Conservation (phyloP, 208 protist genomes). For the Wallacemonas sp. region DNA sequence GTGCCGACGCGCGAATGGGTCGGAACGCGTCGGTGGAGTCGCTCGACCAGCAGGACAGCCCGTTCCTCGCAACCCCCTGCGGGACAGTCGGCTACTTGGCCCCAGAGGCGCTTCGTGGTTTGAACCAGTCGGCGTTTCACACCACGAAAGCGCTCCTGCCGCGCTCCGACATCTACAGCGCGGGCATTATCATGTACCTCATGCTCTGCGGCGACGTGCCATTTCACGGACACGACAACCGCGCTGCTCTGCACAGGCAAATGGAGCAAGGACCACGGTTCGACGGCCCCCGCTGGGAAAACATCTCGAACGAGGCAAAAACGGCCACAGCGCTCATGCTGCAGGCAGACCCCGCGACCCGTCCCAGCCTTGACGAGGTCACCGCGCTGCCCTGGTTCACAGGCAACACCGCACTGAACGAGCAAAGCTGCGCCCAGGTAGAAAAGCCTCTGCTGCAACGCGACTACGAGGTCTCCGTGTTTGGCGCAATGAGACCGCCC, state of each 20-base stretch:
- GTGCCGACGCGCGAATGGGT: not conserved
- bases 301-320: slow-evolving; percentile 54
- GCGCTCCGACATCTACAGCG: slow-evolving; percentile 74
- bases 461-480: slow-evolving; percentile 53
- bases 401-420: not conserved
- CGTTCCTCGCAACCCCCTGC: slow-evolving; percentile 82
- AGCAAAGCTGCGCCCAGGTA: slow-evolving; percentile 25
- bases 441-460: slow-evolving; percentile 47
- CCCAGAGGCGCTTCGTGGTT: slow-evolving; percentile 78
- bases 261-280: slow-evolving; percentile 77
- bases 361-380: slow-evolving; percentile 56
- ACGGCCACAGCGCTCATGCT: slow-evolving; percentile 53
- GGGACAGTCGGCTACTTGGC: slow-evolving; percentile 86
- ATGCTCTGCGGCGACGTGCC: slow-evolving; percentile 81
- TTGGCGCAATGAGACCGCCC: slow-evolving; percentile 62
- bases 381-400: slow-evolving; percentile 68
- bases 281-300: slow-evolving; percentile 51
- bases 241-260: slow-evolving; percentile 52
- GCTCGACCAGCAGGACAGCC: slow-evolving; percentile 52
- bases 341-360: slow-evolving; percentile 41
- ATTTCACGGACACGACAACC: slow-evolving; percentile 69
- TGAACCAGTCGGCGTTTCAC: slow-evolving; percentile 31
- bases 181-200: slow-evolving; percentile 80
- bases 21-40: slow-evolving; percentile 33
- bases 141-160: slow-evolving; percentile 71